Conservation (phyloP, 345 rosid species). For the Gossypium herbaceum region DNA sequence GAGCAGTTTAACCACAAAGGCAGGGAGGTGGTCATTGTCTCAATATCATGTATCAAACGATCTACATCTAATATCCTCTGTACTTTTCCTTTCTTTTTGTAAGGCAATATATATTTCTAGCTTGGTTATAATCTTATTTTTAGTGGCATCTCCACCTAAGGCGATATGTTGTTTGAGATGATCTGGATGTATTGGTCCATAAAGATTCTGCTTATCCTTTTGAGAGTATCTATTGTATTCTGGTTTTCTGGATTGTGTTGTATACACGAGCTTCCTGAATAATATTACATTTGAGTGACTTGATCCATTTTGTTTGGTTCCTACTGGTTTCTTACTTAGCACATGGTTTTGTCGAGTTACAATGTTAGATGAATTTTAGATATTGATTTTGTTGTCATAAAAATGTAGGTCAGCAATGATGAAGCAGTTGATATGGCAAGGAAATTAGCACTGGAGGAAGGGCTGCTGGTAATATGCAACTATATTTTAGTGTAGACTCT, state of each 20-base stretch:
- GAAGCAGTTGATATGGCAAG: constrained; percentile 93
- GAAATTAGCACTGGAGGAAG: constrained; percentile 86
- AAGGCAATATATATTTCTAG: not conserved
- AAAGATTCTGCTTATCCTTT: no score
- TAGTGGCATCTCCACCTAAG: not conserved
- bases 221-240: not conserved
- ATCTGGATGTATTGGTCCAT: not conserved
- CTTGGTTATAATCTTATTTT: not conserved
- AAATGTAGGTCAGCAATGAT: constrained; percentile 60
- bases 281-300: not conserved
- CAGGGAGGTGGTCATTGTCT: not conserved
- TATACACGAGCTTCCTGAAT: not conserved
- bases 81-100: not conserved
- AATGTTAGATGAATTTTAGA: not conserved
- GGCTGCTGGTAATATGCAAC: constrained; percentile 63
- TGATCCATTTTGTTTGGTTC: constrained; percentile 1
- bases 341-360: not conserved
- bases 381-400: not conserved
- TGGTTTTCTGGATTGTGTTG: not conserved
- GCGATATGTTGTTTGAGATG: not conserved
- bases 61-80: not conserved
- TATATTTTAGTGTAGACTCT: constrained; percentile 13
- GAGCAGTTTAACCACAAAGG: not conserved
- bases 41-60: not conserved
- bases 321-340: not conserved